Evolutionary conservation across 2,329 filamentous ascomycete species (phyloP), one percentile per base, ranked within the genome.

Genomic region (Coleophoma eucalyptorum): DNA sequence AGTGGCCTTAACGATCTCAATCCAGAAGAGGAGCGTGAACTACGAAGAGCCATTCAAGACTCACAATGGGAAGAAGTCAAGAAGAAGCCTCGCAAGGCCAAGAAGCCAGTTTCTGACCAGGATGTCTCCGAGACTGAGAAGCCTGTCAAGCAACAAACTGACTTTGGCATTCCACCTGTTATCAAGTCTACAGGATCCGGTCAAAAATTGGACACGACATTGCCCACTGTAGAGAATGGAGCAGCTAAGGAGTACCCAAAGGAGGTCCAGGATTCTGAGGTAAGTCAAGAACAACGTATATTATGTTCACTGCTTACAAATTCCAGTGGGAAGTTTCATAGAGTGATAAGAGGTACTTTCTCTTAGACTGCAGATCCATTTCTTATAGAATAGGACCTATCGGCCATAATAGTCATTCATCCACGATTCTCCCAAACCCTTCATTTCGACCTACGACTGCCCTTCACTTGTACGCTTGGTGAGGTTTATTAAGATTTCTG

Each of bases 21-120:
- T 55, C 67, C 67, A 19, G 76, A 73, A 62, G 67, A 68, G 62
- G 70, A 70, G 64, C 73, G 72, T 65, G 70, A 66, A 50, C 59
- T 58, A 53, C 61, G 57, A 48, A 34, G 43, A 3, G 46, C 48
- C 18, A 52, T 51, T 34, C 46, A 55, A 40, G 49, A 55, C 31
- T 38, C 50, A 26, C 15, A 55, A 52, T 50, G 38, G 48, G 18
- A 51, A 48, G 74, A 76, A 68, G 65, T 65, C 51, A 67, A 72
- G 35, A 53, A 56, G 12, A 55, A 49, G 31, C 62, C 70, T 60
- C 18, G 46, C 58, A 44, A 44, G 21, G 13, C 11, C n/a, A 44
- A 44, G 42, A 44, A 44, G 42, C 42, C 19, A 44, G 16, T 50
- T 32, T 51, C 58, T 35, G 46, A 50, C 13, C 31, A 31, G 21